Evolutionary conservation across 805 yeast species (phyloP), one percentile per base, ranked within the genome.

Genomic region (Suhomyces canberraensis): DNA sequence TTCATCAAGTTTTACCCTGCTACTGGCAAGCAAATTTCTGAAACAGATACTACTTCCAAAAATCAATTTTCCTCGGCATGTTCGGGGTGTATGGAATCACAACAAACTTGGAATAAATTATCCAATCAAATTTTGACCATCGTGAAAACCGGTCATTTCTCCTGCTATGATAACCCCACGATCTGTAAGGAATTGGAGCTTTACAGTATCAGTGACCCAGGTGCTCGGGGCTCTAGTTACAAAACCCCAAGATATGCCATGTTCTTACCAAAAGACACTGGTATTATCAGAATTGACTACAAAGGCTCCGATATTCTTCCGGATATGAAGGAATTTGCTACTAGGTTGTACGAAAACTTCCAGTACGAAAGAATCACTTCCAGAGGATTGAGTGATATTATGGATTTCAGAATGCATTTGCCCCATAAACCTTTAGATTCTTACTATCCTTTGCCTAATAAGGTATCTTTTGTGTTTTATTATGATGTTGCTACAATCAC

Each of bases 1-100:
- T 60, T 84, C 43, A 68, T 84, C 3, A 72, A 84, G 11, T 79
- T 84, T 41, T 83, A 84, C 77, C 89, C 90, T 2, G 59, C 79
- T 3, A 56, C 69, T 4, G 66, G 69, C 31, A 56, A 71, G 19
- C 62, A 73, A 37, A 58, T 67, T 48, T 52, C 56, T 15, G 46
- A 50, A 11, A 50, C 54, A 11, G 69, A 64, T 16, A 44, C 46
- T 15, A 48, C 55, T 4, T 57, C 58, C 4, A 65, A 65, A 36
- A 47, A 49, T n/a, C 50, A 59, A 4, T 76, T 73, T 37, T 48
- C 56, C 11, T 45, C 50, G 7, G 31, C 42, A 9, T 78, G 83
- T 48, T 64, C 66, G 13, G 69, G 71, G 33, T 77, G 86, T 45
- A 47, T 65, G 29, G 74, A 71, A 11, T 70, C 74, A 41, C 73